Conservation (phyloP, 345 rosid genomes). For the Eucalyptus erythrocorys region DNA sequence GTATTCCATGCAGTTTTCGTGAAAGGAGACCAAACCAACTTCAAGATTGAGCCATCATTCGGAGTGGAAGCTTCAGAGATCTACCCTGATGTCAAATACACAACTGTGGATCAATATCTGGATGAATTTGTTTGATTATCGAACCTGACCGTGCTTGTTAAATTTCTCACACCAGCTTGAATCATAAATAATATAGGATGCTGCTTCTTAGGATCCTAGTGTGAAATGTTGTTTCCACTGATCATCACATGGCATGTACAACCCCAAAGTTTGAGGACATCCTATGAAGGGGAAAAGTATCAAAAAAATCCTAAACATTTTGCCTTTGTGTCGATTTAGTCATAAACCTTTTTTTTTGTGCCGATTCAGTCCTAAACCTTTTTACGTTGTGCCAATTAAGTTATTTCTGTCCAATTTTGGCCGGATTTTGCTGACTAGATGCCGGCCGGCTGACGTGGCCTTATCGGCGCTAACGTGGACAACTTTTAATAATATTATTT, state of each 20-base stretch:
- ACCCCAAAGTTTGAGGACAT: not conserved
- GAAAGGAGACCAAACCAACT: conserved; percentile 1
- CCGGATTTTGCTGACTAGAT: too few species aligned
- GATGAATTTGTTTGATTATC: not conserved
- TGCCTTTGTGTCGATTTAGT: too few species aligned
- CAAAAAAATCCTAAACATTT: too few species aligned
- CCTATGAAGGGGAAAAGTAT: too few species aligned
- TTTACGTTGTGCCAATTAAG: too few species aligned
- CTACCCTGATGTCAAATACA: not conserved
- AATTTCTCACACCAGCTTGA: not conserved
- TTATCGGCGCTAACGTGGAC: too few species aligned
- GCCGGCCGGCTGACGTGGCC: too few species aligned
- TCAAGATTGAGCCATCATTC: not conserved
- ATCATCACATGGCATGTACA: not conserved
- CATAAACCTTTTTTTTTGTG: too few species aligned
- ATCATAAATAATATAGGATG: not conserved
- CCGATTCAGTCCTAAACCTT: too few species aligned
- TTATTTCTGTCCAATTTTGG: too few species aligned
- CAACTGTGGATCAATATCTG: not conserved
- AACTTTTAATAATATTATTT: too few species aligned
- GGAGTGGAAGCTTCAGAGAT: conserved; percentile 2
- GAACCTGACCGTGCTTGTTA: not conserved
- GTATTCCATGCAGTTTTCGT: not conserved
- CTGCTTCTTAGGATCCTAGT: not conserved
- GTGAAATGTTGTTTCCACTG: not conserved